Percentiles rank a stretch among this genome's conserved stretches.
Conservation (phyloP, 768 basidiomycete species). For the Termitomyces sp. region DNA sequence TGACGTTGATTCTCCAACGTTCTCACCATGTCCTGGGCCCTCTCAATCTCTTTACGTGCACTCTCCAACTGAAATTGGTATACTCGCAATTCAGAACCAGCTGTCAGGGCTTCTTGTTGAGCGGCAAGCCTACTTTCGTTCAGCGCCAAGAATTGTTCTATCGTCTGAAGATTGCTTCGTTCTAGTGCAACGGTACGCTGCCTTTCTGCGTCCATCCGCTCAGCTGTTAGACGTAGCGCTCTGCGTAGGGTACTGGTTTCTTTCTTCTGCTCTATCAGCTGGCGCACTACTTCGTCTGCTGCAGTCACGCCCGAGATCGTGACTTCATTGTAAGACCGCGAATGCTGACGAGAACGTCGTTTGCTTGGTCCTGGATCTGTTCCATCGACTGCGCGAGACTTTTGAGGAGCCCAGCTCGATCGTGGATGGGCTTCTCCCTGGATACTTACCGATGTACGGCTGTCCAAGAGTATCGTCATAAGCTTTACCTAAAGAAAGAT, state of each 20-base stretch:
- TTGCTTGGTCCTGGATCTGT: conserved; percentile 6
- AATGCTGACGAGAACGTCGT: conserved; percentile 6
- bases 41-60: conserved; percentile 44
- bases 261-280: conserved; percentile 25
- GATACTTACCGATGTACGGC: neutral
- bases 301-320: conserved; percentile 9
- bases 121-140: conserved; percentile 30
- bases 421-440: neutral
- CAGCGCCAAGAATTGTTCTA: conserved; percentile 26
- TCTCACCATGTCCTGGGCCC: conserved; percentile 43
- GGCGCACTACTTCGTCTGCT: conserved; percentile 23
- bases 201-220: conserved; percentile 28
- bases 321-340: conserved; percentile 4
- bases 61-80: conserved; percentile 34
- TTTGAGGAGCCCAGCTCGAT: neutral
- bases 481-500: neutral
- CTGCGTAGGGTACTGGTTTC: conserved; percentile 29
- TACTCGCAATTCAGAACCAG: conserved; percentile 29
- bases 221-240: conserved; percentile 28
- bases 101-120: conserved; percentile 29
- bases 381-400: neutral
- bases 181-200: conserved; percentile 28
- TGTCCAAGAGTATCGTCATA: neutral
- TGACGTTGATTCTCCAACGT: conserved; percentile 45
- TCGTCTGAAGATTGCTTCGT: conserved; percentile 24